phyloP scores from a whole-genome alignment of 805 yeast genomes.

The Metschnikowia aberdeeniae region DNA sequence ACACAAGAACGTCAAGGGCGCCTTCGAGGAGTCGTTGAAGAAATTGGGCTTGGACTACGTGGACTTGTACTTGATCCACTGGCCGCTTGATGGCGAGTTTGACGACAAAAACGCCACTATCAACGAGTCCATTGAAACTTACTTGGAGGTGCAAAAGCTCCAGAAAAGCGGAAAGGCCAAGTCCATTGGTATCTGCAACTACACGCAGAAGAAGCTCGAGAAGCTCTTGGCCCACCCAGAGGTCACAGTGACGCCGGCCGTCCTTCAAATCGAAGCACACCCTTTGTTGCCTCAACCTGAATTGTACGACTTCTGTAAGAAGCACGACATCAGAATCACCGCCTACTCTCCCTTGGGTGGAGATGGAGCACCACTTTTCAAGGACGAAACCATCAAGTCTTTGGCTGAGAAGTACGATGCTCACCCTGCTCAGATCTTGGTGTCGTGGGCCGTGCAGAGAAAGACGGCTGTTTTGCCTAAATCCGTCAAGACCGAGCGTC shows the following conservation, averaged over 20 bases:
- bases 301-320: conserved; percentile 34
- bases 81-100: conserved; percentile 42
- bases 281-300: conserved; percentile 37
- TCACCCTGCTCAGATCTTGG: conserved; percentile 49
- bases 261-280: conserved; percentile 46
- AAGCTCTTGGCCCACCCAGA: conserved; percentile 14
- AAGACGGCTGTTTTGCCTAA: conserved; percentile 44
- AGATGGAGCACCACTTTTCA: conserved; percentile 59
- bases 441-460: conserved; percentile 60
- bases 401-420: conserved; percentile 20
- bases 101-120: conserved; percentile 22
- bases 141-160: conserved; percentile 44
- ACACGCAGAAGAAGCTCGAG: conserved; percentile 19
- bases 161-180: conserved; percentile 50
- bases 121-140: conserved; percentile 30
- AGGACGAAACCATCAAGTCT: conserved; percentile 30
- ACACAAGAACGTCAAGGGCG: conserved; percentile 50
- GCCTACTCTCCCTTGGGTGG: conserved; percentile 68
- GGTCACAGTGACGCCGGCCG: conserved; percentile 41
- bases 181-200: conserved; percentile 58
- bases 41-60: conserved; percentile 62
- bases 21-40: conserved; percentile 54
- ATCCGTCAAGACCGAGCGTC: conserved; percentile 25
- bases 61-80: conserved; percentile 65
- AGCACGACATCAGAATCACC: conserved; percentile 38